phyloP scores from a whole-genome alignment of 1,139 yeast genomes.

The Saccharomycopsis crataegensis region DNA sequence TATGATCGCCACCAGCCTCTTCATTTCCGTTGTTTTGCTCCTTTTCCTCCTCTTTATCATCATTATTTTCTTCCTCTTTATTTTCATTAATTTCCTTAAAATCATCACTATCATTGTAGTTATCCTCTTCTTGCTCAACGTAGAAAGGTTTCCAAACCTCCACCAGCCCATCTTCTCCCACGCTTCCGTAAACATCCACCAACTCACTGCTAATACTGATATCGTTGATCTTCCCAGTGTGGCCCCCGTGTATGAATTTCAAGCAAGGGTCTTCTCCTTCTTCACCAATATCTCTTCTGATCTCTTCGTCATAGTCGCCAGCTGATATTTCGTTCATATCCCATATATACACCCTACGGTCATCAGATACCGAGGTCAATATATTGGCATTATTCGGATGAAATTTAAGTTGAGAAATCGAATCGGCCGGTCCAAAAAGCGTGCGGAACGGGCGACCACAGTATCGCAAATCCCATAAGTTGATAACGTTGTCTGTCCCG shows the following conservation, averaged over 20 bases:
- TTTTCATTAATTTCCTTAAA: conserved; percentile 24
- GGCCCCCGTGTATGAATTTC: conserved; percentile 72
- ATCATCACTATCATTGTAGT: not conserved
- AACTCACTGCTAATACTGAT: conserved; percentile 68
- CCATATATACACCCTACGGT: conserved; percentile 60
- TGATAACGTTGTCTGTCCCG: conserved; percentile 44
- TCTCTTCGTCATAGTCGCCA: conserved; percentile 30
- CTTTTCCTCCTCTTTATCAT: conserved; percentile 31
- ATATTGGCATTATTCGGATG: conserved; percentile 52
- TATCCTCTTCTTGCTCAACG: conserved; percentile 10
- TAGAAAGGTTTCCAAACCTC: conserved; percentile 70
- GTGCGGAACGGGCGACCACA: conserved; percentile 26
- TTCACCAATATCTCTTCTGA: conserved; percentile 36
- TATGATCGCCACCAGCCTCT: conserved; percentile 22
- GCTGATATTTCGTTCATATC: conserved; percentile 42
- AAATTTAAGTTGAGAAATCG: conserved; percentile 64
- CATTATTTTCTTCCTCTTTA: conserved; percentile 33
- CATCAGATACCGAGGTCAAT: conserved; percentile 59
- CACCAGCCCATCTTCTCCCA: conserved; percentile 70
- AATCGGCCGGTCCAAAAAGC: conserved; percentile 43
- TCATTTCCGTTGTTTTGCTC: conserved; percentile 25
- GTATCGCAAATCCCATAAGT: conserved; percentile 58
- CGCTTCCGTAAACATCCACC: conserved; percentile 67
- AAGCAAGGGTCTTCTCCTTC: conserved; percentile 53
- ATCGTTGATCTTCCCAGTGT: conserved; percentile 67